Conservation (phyloP, 2,329 filamentous ascomycete species). For the Aureobasidium sp. region DNA sequence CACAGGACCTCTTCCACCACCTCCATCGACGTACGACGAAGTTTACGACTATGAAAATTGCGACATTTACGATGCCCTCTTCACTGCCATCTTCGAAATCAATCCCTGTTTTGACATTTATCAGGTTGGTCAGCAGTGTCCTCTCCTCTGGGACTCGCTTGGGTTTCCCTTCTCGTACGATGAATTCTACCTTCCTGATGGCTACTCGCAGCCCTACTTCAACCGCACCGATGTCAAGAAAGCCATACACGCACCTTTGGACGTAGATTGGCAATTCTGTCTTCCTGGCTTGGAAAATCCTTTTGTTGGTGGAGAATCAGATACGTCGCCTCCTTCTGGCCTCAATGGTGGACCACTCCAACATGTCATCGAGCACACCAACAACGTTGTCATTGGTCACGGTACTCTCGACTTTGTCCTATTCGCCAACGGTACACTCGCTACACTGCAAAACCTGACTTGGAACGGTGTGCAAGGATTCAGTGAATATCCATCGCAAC, state of each 20-base stretch:
- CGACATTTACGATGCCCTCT: slow-evolving; percentile 26
- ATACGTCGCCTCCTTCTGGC: slow-evolving; percentile 18
- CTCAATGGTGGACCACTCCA: slow-evolving; percentile 18
- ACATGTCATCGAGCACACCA: slow-evolving; percentile 26
- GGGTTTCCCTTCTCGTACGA: slow-evolving; percentile 17
- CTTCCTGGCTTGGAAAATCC: slow-evolving; percentile 22
- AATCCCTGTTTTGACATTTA: slow-evolving; percentile 30
- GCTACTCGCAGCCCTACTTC: slow-evolving; percentile 24
- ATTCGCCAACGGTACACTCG: slow-evolving; percentile 23
- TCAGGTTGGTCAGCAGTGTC: slow-evolving; percentile 24
- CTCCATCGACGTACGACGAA: slow-evolving; percentile 17
- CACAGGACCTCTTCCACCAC: slow-evolving; percentile 27
- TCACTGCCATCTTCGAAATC: slow-evolving; percentile 24
- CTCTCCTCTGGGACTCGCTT: slow-evolving; percentile 20
- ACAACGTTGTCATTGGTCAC: slow-evolving; percentile 27
- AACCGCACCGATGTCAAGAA: slow-evolving; percentile 30
- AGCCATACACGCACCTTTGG: slow-evolving; percentile 29
- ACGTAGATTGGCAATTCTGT: slow-evolving; percentile 18
- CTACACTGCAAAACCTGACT: slow-evolving; percentile 25
- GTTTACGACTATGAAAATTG: slow-evolving; percentile 20
- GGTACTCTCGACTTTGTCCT: slow-evolving; percentile 23
- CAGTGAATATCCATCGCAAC: slow-evolving; percentile 17
- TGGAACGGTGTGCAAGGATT: slow-evolving; percentile 26
- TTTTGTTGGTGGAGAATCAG: slow-evolving; percentile 16
- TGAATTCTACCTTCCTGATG: slow-evolving; percentile 14